Conservation (phyloP, 768 basidiomycete species). For the Suillus brevipes region DNA sequence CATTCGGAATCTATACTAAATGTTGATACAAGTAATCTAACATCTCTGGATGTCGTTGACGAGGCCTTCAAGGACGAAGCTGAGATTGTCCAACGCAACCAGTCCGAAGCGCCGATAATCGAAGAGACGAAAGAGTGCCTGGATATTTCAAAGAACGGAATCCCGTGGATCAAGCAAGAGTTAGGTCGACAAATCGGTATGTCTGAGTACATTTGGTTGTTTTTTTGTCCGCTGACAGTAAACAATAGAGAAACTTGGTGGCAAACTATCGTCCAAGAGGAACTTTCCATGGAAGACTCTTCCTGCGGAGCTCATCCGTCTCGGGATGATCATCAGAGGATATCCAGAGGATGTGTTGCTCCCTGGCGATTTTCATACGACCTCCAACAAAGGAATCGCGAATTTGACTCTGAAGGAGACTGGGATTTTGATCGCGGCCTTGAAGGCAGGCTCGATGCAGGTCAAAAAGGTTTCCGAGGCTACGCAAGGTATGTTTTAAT, state of each 20-base stretch:
- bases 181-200: neutral
- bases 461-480: neutral
- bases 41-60: neutral
- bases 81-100: neutral
- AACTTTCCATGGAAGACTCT: slow-evolving; percentile 10
- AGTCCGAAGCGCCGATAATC: neutral
- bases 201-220: neutral
- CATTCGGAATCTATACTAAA: neutral
- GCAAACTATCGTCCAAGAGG: neutral
- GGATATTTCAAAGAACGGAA: neutral
- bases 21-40: neutral
- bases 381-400: neutral
- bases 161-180: neutral
- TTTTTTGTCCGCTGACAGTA: neutral
- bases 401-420: neutral
- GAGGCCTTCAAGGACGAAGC: neutral
- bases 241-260: neutral
- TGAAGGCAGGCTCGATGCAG: neutral
- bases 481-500: neutral
- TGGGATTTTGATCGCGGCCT: neutral
- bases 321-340: neutral
- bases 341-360: slow-evolving; percentile 2
- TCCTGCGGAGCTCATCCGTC: neutral
- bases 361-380: neutral
- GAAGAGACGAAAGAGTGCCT: neutral